These are phyloP conservation scores for Flammula alnicola DNA, from an alignment of 1,284 basidiomycete genomes.

Conservation along the genomic window DNA sequence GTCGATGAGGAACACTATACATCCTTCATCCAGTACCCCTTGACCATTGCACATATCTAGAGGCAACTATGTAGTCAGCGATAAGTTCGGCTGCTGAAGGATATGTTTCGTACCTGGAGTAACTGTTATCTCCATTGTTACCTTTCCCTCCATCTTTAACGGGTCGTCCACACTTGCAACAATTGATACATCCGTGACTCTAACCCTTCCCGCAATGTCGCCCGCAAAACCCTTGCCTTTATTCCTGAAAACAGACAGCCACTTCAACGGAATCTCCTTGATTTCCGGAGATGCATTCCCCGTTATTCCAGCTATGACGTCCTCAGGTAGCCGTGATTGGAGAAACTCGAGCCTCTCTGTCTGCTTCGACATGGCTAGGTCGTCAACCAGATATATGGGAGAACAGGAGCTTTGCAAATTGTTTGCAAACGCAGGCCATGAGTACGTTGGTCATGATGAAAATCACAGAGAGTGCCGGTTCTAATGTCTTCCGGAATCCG, in stretches of 20 bases:
- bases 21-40: conserved; percentile 51
- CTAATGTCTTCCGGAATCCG: conserved; percentile 3
- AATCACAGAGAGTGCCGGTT: conserved; percentile 2
- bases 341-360: conserved; percentile 2
- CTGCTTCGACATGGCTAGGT: neutral
- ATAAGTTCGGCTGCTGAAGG: neutral
- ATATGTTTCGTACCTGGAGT: conserved; percentile 39
- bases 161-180: conserved; percentile 41
- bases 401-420: neutral
- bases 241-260: conserved; percentile 37
- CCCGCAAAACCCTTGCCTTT: conserved; percentile 38
- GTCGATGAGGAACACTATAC: conserved; percentile 50
- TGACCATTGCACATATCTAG: conserved; percentile 52
- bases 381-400: neutral
- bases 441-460: neutral
- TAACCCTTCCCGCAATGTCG: conserved; percentile 27
- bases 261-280: conserved; percentile 41
- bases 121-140: conserved; percentile 50
- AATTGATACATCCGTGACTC: conserved; percentile 46
- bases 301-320: conserved; percentile 26
- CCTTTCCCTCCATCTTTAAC: conserved; percentile 41
- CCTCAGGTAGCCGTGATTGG: conserved; percentile 14
- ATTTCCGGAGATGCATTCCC: conserved; percentile 41
- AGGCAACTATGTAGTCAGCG: neutral
- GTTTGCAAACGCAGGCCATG: neutral